Base-by-base conservation (phyloP, 129 eudicot genomes). In the Artemisia tridentata region DNA sequence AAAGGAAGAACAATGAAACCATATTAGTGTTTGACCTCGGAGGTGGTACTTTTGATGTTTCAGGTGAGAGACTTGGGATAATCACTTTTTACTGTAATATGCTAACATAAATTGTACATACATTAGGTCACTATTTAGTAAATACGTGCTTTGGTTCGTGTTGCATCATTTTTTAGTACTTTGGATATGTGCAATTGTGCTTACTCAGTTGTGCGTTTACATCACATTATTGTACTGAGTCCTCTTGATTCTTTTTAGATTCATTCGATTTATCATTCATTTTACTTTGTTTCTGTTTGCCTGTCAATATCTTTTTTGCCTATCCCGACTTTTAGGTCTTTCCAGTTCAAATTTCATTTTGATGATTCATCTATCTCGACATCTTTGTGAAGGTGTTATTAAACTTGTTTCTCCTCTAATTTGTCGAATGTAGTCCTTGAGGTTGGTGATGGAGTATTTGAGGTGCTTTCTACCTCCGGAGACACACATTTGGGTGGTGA, bases 371-470 rank as follows among this genome's bases (percentile, higher is more conserved):
- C 8, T 15, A 51, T 15, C 56, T 51, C 2, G n/a, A 11, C 19
- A 57, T 3, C 34, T 6, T 57, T 58, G 16, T 18, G 3, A 56
- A 59, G 17, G 6, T 57, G 67, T 11, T 54, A 21, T 34, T 3
- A 21, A 34, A 68, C 56, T 5, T 76, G 54, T 27, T 48, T 60
- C 65, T 79, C 63, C 60, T 74, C 19, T 59, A 63, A 69, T 57
- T 57, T 76, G 58, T 31, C 11, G 23, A 49, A 20, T 93, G 76
- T 71, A 95, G 99, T 95, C 68, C 97, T 95, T 72, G 99, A 95
- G 85, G 99, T 95, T 80, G 99, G 99, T 77, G 99, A 95, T 87
- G 99, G 99, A 76, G 99, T 95, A 31, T 95, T 95, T 84, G 99
- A 95, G 83, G 99, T 95, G 71, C 96, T 95, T 65, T 95, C 99